A percentile compares a stretch with the other conserved stretches of the same genome.
Conservation (phyloP, 257 asterid species). For the Thymus mandschuricus region DNA sequence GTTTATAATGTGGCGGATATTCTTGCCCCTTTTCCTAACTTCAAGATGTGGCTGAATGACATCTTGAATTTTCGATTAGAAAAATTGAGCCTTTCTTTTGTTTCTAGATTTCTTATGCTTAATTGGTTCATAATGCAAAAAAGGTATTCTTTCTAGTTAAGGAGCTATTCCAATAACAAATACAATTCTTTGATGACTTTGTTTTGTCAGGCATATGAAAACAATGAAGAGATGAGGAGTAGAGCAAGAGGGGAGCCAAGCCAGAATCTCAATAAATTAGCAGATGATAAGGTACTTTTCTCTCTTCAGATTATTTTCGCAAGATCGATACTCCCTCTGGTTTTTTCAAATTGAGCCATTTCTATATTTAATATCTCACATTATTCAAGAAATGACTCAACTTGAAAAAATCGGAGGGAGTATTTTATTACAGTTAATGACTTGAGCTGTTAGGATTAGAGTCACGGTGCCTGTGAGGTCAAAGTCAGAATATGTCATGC, state of each 20-base stretch:
- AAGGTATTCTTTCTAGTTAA: conserved; percentile 25
- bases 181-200: conserved; percentile 19
- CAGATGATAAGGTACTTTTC: conserved; percentile 71
- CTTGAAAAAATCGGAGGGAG: too few relatives aligned
- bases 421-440: conserved; percentile 19
- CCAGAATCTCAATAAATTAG: conserved; percentile 50
- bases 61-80: not conserved
- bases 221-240: conserved; percentile 64
- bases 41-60: conserved; percentile 9
- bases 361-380: too few relatives aligned
- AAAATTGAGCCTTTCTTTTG: not conserved
- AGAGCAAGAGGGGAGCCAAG: conserved; percentile 66
- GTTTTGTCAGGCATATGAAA: conserved; percentile 66
- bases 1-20: not conserved
- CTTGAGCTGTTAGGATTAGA: conserved; percentile 29
- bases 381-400: too few relatives aligned
- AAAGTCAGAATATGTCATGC: conserved; percentile 14
- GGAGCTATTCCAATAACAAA: conserved; percentile 22
- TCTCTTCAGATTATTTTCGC: conserved; percentile 21
- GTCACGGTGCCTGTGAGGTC: conserved; percentile 22
- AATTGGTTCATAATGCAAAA: conserved; percentile 8
- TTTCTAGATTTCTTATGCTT: not conserved
- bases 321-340: conserved; percentile 5
- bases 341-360: too few relatives aligned
- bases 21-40: not conserved